Base-by-base conservation (phyloP, 1,139 yeast species). In the Debaryomyces coudertii region DNA sequence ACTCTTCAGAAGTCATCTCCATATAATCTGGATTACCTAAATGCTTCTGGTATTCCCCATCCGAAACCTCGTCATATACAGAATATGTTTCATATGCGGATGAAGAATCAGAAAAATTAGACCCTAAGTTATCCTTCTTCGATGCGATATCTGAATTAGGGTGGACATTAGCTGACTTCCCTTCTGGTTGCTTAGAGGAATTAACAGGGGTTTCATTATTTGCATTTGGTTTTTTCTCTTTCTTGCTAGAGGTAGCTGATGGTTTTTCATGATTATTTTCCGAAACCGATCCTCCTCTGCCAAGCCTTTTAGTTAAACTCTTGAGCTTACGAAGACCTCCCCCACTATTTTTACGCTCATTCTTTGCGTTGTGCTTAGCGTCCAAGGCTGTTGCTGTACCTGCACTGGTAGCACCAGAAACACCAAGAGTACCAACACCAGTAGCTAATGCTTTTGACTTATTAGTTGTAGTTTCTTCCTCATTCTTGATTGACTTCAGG, bases 41-140 rank as follows among this genome's bases (percentile, higher is more conserved):
- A 64, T 80, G 58, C 9, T 63, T 64, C 46, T 73, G 74, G 55
- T 53, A 80, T 52, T 80, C 85, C 14, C 50, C 60, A 47, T 79
- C 80, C 36, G 76, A 68, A 18, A 80, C 77, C 43, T 81, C 79
- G 58, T 79, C 83, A 53, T 79, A 77, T 9, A 78, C 70, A 5
- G 80, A 72, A 52, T 65, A 66, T 31, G 68, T 61, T 42, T 70
- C 77, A 50, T 60, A 65, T 27, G 59, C 67, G 5, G 58, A 52
- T 5, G 55, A 46, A 16, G 36, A 18, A 23, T 28, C 38, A 7
- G 64, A 58, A 34, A 59, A 60, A 36, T 34, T 39, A 4, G 20
- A 14, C 8, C 11, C 27, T 8, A 9, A 30, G 20, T 27, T 34
- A 37, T 23, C 42, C 20, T 27, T 27, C 12, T 43, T 41, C 12